Conservation (phyloP, 768 basidiomycete species). For the Pleurotus giganteus region DNA sequence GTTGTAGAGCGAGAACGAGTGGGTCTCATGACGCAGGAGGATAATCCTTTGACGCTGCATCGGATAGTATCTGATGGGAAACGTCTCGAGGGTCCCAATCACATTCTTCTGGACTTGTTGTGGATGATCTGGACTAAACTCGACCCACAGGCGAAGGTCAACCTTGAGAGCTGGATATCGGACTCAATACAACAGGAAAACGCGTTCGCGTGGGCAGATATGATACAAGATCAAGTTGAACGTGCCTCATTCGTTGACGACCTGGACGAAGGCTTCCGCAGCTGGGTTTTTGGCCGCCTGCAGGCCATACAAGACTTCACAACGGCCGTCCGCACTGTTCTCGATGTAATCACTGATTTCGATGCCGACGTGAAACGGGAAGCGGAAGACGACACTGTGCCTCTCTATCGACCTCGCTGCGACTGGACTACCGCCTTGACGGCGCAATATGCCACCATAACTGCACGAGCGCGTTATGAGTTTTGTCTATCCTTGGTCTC, state of each 20-base stretch:
- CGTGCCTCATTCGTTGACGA: constrained; percentile 50
- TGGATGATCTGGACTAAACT: constrained; percentile 64
- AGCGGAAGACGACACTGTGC: constrained; percentile 56
- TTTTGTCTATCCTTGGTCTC: constrained; percentile 63
- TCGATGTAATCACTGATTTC: constrained; percentile 73
- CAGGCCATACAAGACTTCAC: constrained; percentile 57
- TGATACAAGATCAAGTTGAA: constrained; percentile 63
- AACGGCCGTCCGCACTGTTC: constrained; percentile 48
- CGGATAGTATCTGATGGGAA: constrained; percentile 44
- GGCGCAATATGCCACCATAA: constrained; percentile 58
- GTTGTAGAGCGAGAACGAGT: constrained; percentile 79
- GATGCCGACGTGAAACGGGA: constrained; percentile 73
- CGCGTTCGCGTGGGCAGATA: constrained; percentile 74
- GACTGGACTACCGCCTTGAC: constrained; percentile 63
- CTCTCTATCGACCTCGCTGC: constrained; percentile 48
- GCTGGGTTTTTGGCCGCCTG: constrained; percentile 61
- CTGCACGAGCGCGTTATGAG: constrained; percentile 74
- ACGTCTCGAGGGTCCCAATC: constrained; percentile 44
- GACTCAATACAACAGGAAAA: constrained; percentile 76
- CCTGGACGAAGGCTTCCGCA: constrained; percentile 57
- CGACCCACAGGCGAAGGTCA: constrained; percentile 54
- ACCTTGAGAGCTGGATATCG: constrained; percentile 55
- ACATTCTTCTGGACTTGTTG: constrained; percentile 55
- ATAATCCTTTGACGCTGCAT: constrained; percentile 61
- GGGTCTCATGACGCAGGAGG: constrained; percentile 61